Conservation (phyloP, 2,329 filamentous ascomycete species). For the Fusarium sp. region DNA sequence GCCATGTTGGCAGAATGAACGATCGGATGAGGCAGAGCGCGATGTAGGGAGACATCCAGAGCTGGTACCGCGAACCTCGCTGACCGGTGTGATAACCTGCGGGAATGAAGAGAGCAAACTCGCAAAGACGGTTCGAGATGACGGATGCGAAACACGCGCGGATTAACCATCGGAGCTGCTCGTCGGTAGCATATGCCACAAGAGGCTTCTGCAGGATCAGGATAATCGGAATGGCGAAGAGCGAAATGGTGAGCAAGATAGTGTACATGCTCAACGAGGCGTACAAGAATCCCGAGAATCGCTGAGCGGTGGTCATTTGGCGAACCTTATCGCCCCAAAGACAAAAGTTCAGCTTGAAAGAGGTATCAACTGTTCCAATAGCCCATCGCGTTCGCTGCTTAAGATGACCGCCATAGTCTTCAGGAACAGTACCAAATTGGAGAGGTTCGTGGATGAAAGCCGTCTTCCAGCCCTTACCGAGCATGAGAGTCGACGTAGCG, state of each 20-base stretch:
- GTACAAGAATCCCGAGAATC: constrained; percentile 70
- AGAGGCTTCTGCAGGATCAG: constrained; percentile 67
- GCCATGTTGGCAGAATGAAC: constrained; percentile 69
- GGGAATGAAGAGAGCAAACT: constrained; percentile 69
- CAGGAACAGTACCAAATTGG: constrained; percentile 70
- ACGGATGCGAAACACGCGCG: constrained; percentile 65
- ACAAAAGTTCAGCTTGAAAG: constrained; percentile 70
- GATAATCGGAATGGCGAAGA: constrained; percentile 70
- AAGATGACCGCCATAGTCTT: constrained; percentile 65
- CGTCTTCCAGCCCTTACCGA: constrained; percentile 71
- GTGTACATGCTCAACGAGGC: constrained; percentile 67
- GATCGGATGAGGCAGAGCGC: constrained; percentile 67
- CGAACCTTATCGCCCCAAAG: constrained; percentile 65
- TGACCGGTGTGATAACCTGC: constrained; percentile 70
- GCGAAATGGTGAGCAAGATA: constrained; percentile 64
- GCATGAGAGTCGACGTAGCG: constrained; percentile 67
- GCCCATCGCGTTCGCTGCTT: constrained; percentile 70
- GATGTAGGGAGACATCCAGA: constrained; percentile 74
- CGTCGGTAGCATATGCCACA: constrained; percentile 64
- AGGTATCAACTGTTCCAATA: constrained; percentile 68
- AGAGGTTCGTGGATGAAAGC: constrained; percentile 69
- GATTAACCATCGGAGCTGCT: constrained; percentile 69
- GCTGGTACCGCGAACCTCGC: constrained; percentile 65
- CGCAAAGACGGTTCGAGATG: constrained; percentile 65
- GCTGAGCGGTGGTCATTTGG: constrained; percentile 66